A percentile compares a stretch with the other conserved stretches of the same genome.
Conservation (phyloP, 345 rosid species). For the Erodium maritimum region DNA sequence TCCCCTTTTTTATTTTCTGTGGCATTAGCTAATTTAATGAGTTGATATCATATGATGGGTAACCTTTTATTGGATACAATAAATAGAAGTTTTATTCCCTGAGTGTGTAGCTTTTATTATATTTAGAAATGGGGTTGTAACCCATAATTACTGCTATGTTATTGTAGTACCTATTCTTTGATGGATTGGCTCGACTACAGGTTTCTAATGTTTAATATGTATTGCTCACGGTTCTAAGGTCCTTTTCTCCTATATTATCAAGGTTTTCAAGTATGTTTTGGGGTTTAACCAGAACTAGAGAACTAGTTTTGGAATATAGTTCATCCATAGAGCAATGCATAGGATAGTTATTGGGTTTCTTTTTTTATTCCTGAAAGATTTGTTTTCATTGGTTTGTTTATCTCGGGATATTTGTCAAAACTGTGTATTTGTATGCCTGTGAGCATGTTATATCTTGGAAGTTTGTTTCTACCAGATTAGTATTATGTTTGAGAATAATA, state of each 20-base stretch:
- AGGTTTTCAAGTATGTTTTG: no score
- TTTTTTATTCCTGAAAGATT: not conserved
- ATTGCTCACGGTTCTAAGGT: no score
- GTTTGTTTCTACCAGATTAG: not conserved
- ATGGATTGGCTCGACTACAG: not conserved
- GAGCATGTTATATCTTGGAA: not conserved
- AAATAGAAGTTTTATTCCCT: no score
- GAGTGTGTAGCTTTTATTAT: no score
- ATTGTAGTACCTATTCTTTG: not conserved
- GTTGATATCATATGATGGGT: no score
- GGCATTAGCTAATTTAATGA: no score
- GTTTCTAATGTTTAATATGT: no score
- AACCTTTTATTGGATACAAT: no score
- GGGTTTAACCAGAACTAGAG: not conserved
- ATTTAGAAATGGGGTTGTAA: no score
- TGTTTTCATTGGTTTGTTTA: not conserved
- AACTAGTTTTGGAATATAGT: not conserved
- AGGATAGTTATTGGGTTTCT: not conserved
- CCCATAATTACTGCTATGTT: no score
- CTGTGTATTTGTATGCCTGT: not conserved
- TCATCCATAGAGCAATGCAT: not conserved
- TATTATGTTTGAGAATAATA: constrained; percentile 1
- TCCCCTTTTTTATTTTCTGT: no score
- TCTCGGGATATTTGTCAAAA: not conserved
- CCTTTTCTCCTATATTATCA: no score